Base-by-base conservation (phyloP, 805 yeast species). In the Maudiozyma pseudohumilis region DNA sequence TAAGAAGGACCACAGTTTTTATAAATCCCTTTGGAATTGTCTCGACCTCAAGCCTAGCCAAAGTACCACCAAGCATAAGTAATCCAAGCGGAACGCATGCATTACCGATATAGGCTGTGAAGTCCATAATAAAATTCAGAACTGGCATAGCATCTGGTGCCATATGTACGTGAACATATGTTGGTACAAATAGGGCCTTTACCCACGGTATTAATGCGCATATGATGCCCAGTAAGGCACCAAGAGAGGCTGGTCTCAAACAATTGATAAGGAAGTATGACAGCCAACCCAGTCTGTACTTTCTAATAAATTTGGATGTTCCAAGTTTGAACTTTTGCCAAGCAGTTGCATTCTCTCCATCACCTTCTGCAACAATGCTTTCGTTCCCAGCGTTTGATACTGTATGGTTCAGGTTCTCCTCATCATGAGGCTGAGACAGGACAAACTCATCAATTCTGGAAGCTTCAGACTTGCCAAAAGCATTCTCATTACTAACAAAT, bases 111-210 rank as follows among this genome's bases (percentile, higher is more conserved):
- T 89, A 89, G 2, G 73, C 55, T 0, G 89, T 68, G 45, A 80
- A 75, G 53, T 89, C 96, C 75, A 89, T 82, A 4, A 88, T 38
- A 45, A 88, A 88, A 27, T 86, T 85, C 24, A 89, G 65, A 0
- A 94, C 89, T 0, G 97, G 97, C 40, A 68, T 66, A 1, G 69
- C 66, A 58, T 89, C 97, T 0, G 97, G 97, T 0, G 96, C 96
- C 35, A 70, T 50, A 5, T 73, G 81, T 21, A 87, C 69, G 41
- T 70, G 59, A 13, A 62, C 64, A 20, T 60, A 53, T 19, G 74
- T 72, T 1, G 49, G 46, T 6, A 77, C 80, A 53, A 85, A 85
- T n/a, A 80, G 63, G 0, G 86, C 80, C 42, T 79, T 75, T 2
- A 82, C 64, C 72, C 95, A 89, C 1, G 96, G 95, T 12, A 89